Evolutionary conservation across 2,329 filamentous ascomycete genomes (phyloP).

Genomic region (Diplodia sapinea): DNA sequence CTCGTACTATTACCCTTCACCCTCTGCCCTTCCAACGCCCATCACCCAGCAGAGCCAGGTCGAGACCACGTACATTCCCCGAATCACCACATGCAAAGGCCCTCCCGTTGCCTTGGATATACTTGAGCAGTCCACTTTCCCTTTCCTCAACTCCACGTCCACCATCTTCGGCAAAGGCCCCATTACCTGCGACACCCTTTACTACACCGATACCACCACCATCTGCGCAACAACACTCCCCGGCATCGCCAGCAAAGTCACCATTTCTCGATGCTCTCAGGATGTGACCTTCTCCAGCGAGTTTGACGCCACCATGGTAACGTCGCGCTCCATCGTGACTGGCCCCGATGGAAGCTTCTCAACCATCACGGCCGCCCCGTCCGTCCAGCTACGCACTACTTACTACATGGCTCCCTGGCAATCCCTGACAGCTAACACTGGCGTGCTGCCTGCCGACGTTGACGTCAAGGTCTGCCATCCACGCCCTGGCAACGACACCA

Average conservation of each 20-base stretch:
- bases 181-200: conserved; percentile 49
- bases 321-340: conserved; percentile 42
- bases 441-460: conserved; percentile 47
- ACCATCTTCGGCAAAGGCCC: conserved; percentile 38
- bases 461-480: conserved; percentile 51
- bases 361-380: conserved; percentile 47
- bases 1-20: conserved; percentile 33
- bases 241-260: conserved; percentile 49
- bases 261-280: conserved; percentile 51
- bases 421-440: conserved; percentile 45
- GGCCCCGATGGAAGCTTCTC: conserved; percentile 22
- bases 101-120: conserved; percentile 44
- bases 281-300: conserved; percentile 55
- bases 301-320: conserved; percentile 51
- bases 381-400: conserved; percentile 49
- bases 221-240: conserved; percentile 54
- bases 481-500: conserved; percentile 42
- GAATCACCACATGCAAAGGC: conserved; percentile 51
- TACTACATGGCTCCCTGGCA: conserved; percentile 55
- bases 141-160: conserved; percentile 46
- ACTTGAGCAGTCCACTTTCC: conserved; percentile 37
- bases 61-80: conserved; percentile 50
- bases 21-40: conserved; percentile 49
- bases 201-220: conserved; percentile 49
- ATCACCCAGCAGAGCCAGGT: conserved; percentile 53